A percentile compares a stretch with the other conserved stretches of the same genome.
Evolutionary conservation across 371 early-diverging fungal genomes (phyloP).

Genomic region (Synchytrium microbalum): DNA sequence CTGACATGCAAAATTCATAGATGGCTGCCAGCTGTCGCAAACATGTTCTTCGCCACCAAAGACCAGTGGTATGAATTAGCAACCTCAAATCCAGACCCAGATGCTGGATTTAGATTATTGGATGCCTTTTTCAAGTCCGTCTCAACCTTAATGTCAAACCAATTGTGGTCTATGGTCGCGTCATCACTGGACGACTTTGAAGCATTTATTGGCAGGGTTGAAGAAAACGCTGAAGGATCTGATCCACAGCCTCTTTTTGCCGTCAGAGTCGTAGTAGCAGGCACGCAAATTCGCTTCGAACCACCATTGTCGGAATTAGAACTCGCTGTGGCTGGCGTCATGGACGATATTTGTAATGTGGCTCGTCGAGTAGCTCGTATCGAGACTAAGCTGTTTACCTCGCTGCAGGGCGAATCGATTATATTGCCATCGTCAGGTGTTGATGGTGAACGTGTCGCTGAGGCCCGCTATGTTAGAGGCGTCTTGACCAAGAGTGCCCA

Average conservation of each 20-base stretch:
- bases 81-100: slow-evolving; percentile 37
- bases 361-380: slow-evolving; percentile 41
- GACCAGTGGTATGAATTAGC: slow-evolving; percentile 41
- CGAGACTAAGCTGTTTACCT: slow-evolving; percentile 47
- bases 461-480: slow-evolving; percentile 34
- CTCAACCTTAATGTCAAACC: slow-evolving; percentile 43
- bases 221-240: no score
- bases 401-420: slow-evolving; percentile 29
- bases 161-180: slow-evolving; percentile 38
- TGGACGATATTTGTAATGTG: slow-evolving; percentile 41
- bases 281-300: slow-evolving; percentile 45
- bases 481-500: slow-evolving; percentile 42
- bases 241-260: slow-evolving; percentile 32
- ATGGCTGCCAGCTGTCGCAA: slow-evolving; percentile 48
- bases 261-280: slow-evolving; percentile 36
- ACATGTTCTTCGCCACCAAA: slow-evolving; percentile 41
- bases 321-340: slow-evolving; percentile 26
- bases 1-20: slow-evolving; percentile 14
- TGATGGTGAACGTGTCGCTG: slow-evolving; percentile 44
- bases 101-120: slow-evolving; percentile 35
- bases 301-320: slow-evolving; percentile 46
- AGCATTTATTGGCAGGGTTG: slow-evolving; percentile 35
- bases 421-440: slow-evolving; percentile 33
- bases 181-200: slow-evolving; percentile 38
- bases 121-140: slow-evolving; percentile 49